phyloP scores from a whole-genome alignment of 2,329 filamentous ascomycete genomes.

The Aspergillus tanneri region DNA sequence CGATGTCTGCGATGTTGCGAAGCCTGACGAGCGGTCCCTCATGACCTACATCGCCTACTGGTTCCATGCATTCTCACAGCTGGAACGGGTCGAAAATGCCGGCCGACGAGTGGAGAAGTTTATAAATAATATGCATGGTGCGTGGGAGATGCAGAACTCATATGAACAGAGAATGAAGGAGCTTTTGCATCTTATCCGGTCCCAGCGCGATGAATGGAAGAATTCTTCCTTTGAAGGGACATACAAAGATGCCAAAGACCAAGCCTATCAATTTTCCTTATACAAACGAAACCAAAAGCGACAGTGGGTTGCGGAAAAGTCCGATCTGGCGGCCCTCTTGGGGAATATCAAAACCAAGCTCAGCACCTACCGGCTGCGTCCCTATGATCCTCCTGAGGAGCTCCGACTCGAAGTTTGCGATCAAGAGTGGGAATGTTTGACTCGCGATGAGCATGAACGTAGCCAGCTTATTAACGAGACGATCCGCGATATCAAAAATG shows the following conservation, averaged over 20 bases:
- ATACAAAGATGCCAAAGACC: constrained; percentile 86
- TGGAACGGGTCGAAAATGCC: constrained; percentile 98
- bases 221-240: constrained; percentile 83
- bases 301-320: constrained; percentile 96
- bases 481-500: constrained; percentile 98
- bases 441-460: constrained; percentile 79
- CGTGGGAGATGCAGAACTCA: constrained; percentile 98
- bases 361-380: constrained; percentile 85
- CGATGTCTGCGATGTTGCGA: constrained; percentile 94
- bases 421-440: constrained; percentile 73
- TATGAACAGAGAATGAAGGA: constrained; percentile 90
- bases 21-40: constrained; percentile 91
- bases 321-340: constrained; percentile 84
- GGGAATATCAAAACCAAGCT: constrained; percentile 99
- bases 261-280: constrained; percentile 75
- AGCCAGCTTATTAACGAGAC: constrained; percentile 97
- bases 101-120: constrained; percentile 97
- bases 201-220: constrained; percentile 74
- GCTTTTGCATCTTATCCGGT: constrained; percentile 70
- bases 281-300: constrained; percentile 92
- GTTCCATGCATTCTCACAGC: constrained; percentile 99
- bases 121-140: constrained; percentile 96
- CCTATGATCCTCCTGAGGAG: constrained; percentile 86
- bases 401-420: constrained; percentile 81
- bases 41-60: constrained; percentile 99